Evolutionary conservation across 106 monocot species (phyloP).

Genomic region (Platanthera guangdongensis): DNA sequence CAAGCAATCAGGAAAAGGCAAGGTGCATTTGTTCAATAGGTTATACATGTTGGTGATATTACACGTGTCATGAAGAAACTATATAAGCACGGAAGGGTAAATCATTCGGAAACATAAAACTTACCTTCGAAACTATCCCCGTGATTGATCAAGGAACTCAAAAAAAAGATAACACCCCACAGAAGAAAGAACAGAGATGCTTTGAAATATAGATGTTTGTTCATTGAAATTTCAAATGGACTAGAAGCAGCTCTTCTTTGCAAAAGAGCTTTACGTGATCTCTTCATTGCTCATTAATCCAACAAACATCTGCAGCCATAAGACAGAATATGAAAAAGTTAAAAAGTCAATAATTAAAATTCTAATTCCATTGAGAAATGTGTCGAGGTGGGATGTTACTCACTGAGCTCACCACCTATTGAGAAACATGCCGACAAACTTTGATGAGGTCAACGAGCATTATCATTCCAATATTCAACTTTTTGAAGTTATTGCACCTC

Average conservation of each 20-base stretch:
- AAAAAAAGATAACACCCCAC: constrained; percentile 3
- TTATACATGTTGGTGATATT: background rate
- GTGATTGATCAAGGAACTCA: constrained; percentile 1
- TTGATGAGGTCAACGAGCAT: no score
- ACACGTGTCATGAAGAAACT: background rate
- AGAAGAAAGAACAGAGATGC: constrained; percentile 3
- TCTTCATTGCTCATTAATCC: constrained; percentile 13
- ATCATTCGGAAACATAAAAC: background rate
- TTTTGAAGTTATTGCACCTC: no score
- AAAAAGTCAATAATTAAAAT: background rate
- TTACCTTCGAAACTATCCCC: constrained; percentile 6
- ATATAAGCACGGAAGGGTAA: background rate
- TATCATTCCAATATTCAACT: no score
- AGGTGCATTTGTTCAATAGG: background rate
- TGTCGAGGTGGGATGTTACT: no score
- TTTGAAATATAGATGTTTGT: background rate
- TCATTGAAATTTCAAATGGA: background rate
- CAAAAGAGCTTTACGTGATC: constrained; percentile 11
- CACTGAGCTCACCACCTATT: no score
- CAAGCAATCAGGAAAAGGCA: background rate
- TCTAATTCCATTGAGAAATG: background rate
- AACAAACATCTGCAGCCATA: background rate
- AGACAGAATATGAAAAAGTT: background rate
- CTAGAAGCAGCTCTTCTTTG: constrained; percentile 5
- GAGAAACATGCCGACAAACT: no score